Base-by-base conservation (phyloP, 495 filamentous ascomycete species). In the Aspergillus cavernicola region DNA sequence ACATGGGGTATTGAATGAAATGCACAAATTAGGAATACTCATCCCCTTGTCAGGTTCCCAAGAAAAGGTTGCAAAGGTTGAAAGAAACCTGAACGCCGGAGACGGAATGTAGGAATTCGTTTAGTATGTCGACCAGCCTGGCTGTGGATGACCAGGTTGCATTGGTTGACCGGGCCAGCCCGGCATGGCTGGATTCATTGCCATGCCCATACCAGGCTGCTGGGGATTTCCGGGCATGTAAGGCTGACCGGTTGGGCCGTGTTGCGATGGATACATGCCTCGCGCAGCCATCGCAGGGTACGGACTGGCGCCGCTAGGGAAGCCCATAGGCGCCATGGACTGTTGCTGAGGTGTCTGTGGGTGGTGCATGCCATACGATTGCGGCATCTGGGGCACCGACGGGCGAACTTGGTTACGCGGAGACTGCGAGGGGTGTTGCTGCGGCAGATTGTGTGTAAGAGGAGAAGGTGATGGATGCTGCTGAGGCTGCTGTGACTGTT, bases 331-430 rank as follows among this genome's bases (percentile, higher is more conserved):
- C 68, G 75, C 46, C 70, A 73, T 70, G 44, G 79, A 74, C 58
- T 84, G 80, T 63, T 85, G 79, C 64, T 85, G 84, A 35, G 81
- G 74, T 67, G 80, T 55, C 57, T 78, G 68, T 64, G 75, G 56
- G 71, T 80, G 70, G 42, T 78, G 77, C 59, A 82, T 72, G 45
- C 75, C 73, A 50, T 66, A 77, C 10, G 66, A 66, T 55, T 77
- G 73, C 10, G 66, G 64, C 61, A 73, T 74, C 44, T 72, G 74
- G 0, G 75, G 62, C 23, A 65, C 64, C 32, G 67, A 63, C 12
- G 70, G 72, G 11, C 71, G 72, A 38, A 66, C 60, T 54, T 74
- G 72, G 41, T 66, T 73, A 61, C 78, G 77, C n/a, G 71, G 73
- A 32, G 76, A 77, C 55, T 72, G 80, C 2, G 75, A 72, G 5